A percentile compares a stretch with the other conserved stretches of the same genome.
These are phyloP conservation scores for Mallotus repandus DNA, from an alignment of 441 rosid genomes.

Conservation along the genomic window DNA sequence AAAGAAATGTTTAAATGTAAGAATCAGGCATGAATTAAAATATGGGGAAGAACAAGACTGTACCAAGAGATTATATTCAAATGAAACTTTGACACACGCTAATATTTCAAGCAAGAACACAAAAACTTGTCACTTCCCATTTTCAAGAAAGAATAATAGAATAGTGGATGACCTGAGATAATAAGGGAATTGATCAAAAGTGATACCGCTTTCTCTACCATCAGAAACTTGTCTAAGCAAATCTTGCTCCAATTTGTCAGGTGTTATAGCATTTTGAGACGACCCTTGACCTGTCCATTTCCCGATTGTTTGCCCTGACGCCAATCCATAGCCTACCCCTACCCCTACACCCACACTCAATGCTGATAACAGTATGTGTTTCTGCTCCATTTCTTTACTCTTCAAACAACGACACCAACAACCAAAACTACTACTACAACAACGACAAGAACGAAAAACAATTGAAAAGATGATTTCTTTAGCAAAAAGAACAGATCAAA, in stretches of 20 bases:
- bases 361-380: constrained; percentile 56
- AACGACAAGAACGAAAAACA: neutral
- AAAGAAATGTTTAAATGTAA: no score
- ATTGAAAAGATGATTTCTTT: neutral
- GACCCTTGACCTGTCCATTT: constrained; percentile 43
- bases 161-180: constrained; percentile 51
- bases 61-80: no score
- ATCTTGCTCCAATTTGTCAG: constrained; percentile 57
- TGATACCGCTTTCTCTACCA: constrained; percentile 62
- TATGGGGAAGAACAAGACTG: no score
- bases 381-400: constrained; percentile 55
- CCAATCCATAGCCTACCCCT: constrained; percentile 57
- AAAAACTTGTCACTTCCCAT: no score
- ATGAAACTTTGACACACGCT: no score
- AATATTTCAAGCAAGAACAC: no score
- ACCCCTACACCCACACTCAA: constrained; percentile 72
- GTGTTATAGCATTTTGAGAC: constrained; percentile 36
- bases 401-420: neutral
- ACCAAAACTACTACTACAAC: neutral
- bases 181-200: constrained; percentile 69
- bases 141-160: neutral
- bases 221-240: constrained; percentile 53
- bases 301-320: constrained; percentile 56
- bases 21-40: no score
- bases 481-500: neutral